Conservation (phyloP, 106 monocot genomes). For the Hemerocallis citrina region DNA sequence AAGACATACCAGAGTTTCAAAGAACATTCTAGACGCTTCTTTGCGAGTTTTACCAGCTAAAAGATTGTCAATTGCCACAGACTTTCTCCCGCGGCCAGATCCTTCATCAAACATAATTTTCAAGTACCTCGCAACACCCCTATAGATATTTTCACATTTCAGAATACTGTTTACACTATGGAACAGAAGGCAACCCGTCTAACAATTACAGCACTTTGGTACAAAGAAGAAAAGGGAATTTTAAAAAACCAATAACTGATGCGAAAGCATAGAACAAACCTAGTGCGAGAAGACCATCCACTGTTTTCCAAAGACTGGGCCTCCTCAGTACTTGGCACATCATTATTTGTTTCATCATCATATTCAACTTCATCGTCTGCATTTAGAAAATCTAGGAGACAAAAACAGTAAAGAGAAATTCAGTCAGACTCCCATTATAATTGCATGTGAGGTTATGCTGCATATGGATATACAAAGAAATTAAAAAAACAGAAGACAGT, state of each 20-base stretch:
- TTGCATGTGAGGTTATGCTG: background rate
- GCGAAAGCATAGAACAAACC: slow-evolving; percentile 35
- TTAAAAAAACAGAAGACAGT: background rate
- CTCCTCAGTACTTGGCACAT: slow-evolving; percentile 54
- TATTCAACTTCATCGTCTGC: slow-evolving; percentile 74
- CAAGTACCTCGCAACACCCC: slow-evolving; percentile 87
- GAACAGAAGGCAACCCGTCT: too few relatives aligned
- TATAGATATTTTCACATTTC: slow-evolving; percentile 16
- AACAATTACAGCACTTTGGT: too few relatives aligned
- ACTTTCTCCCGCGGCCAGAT: slow-evolving; percentile 52
- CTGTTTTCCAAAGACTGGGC: slow-evolving; percentile 62
- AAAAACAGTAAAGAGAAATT: background rate
- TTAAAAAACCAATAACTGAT: too few relatives aligned
- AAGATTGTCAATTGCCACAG: slow-evolving; percentile 63
- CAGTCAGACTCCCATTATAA: background rate
- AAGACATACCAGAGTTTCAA: slow-evolving; percentile 90
- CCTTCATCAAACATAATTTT: slow-evolving; percentile 83
- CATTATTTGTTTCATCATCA: slow-evolving; percentile 48
- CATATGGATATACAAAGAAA: background rate
- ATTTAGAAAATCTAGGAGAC: slow-evolving; percentile 65
- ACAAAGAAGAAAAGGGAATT: too few relatives aligned
- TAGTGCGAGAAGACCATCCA: slow-evolving; percentile 94
- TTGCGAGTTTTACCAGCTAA: slow-evolving; percentile 88
- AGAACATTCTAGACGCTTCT: slow-evolving; percentile 99
- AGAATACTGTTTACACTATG: too few relatives aligned